Conservation (phyloP, 2,329 filamentous ascomycete species). For the Immersiporthe knoxdaviesiana region DNA sequence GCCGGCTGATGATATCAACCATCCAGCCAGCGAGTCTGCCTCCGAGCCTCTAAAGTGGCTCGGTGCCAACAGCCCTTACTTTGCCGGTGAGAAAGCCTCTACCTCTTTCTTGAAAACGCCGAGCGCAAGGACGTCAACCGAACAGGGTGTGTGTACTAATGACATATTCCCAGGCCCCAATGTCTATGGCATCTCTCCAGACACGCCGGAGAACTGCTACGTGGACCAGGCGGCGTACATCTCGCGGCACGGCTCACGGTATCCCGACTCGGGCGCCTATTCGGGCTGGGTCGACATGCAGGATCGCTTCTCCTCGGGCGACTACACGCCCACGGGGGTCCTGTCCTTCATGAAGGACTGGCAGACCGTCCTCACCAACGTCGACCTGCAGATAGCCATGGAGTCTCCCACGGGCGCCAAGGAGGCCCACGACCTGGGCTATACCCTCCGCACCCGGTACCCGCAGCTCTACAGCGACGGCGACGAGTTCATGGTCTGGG, state of each 20-base stretch:
- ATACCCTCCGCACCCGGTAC: slow-evolving; percentile 53
- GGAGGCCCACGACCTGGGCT: slow-evolving; percentile 61
- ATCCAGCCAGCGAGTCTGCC: slow-evolving; percentile 30
- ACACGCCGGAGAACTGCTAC: slow-evolving; percentile 58
- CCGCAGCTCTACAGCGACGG: slow-evolving; percentile 54
- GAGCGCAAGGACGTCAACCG: not conserved
- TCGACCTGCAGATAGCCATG: slow-evolving; percentile 59
- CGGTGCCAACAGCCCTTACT: slow-evolving; percentile 58
- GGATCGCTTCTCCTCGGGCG: slow-evolving; percentile 52
- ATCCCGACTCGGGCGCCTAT: slow-evolving; percentile 64
- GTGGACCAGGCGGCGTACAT: slow-evolving; percentile 65
- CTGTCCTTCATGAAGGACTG: slow-evolving; percentile 62
- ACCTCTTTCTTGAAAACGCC: not conserved
- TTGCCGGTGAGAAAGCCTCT: slow-evolving; percentile 44
- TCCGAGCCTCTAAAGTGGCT: slow-evolving; percentile 41
- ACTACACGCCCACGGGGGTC: slow-evolving; percentile 56
- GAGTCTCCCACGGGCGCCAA: slow-evolving; percentile 65
- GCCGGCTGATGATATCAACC: slow-evolving; percentile 31
- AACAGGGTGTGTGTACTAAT: slow-evolving; percentile 15
- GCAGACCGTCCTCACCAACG: slow-evolving; percentile 60
- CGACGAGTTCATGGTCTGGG: slow-evolving; percentile 61
- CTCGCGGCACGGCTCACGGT: slow-evolving; percentile 65
- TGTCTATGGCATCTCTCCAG: slow-evolving; percentile 56
- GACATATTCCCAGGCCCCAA: slow-evolving; percentile 51
- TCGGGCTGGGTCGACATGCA: slow-evolving; percentile 56